Base-by-base conservation (phyloP, 192 early-diverging fungal species). In the Allomyces macrogynus region DNA sequence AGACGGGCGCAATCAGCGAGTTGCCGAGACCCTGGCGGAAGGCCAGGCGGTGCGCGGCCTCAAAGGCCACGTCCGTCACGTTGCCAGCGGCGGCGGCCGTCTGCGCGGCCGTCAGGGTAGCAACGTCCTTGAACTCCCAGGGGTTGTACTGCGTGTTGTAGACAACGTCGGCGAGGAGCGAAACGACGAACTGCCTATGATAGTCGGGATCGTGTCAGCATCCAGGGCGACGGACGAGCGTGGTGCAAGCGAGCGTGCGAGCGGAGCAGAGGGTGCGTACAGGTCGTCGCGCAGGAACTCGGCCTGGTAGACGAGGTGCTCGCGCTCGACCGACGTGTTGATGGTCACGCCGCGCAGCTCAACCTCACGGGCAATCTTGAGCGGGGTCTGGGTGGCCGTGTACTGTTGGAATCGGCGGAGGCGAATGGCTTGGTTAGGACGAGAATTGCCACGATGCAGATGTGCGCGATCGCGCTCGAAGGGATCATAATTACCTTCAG, bases 11-110 rank as follows among this genome's bases (percentile, higher is more conserved):
- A 74, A 86, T 94, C 57, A 99, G 78, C 60, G 91, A 84, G 89
- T 95, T 93, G 63, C 95, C 95, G 68, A 99, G 85, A 16, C 95
- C 95, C 68, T 72, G 73, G 71, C 91, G 88, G 86, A 95, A 99
- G 40, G 93, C 95, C 42, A 84, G 84, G 69, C 81, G 81, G 77
- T 99, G 93, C 67, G 90, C 78, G 32, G 82, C 80, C 66, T 95
- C 90, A 42, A 90, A 65, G 24, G 85, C 84, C 22, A 80, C 67
- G 26, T 86, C 78, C 64, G 77, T 79, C 16, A 88, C 80, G 71
- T 82, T 77, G 25, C 77, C 66, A 24, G 83, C 77, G 24, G 89
- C 84, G 42, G 77, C 73, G 66, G 75, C 68, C 22, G 85, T 72
- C 76, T 98, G 88, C 24, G 76, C 80, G 61, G 68, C 74, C 61